phyloP scores from a whole-genome alignment of 2,329 filamentous ascomycete species.

The Venturia aucupariae region DNA sequence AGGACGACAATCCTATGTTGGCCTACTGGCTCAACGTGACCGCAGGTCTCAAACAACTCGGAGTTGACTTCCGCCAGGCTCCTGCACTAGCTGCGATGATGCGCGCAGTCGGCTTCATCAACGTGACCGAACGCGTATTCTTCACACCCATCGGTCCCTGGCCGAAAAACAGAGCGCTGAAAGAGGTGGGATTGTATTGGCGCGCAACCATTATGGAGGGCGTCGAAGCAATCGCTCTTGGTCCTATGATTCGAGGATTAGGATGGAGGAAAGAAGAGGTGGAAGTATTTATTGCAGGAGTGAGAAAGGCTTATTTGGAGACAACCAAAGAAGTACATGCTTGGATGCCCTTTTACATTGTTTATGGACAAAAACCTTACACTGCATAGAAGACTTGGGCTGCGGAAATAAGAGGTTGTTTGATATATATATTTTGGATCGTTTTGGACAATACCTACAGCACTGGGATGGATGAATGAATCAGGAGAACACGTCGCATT shows the following conservation, averaged over 20 bases:
- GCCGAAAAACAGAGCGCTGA: conserved; percentile 32
- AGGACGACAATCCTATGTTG: conserved; percentile 33
- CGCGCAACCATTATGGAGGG: conserved; percentile 19
- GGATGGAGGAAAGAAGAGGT: conserved; percentile 15
- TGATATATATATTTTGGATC: too few species aligned
- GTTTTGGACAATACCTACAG: background rate
- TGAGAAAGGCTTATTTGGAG: conserved; percentile 8
- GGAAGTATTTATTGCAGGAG: conserved; percentile 11
- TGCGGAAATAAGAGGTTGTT: background rate
- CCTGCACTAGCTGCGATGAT: background rate
- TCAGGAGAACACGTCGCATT: too few species aligned
- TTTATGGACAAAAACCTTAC: conserved; percentile 45
- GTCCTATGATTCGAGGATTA: conserved; percentile 18
- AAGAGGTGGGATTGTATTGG: conserved; percentile 19
- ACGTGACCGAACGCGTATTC: conserved; percentile 42
- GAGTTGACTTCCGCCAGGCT: conserved; percentile 29
- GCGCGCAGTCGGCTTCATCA: conserved; percentile 38
- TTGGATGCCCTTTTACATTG: conserved; percentile 49
- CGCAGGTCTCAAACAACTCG: conserved; percentile 35
- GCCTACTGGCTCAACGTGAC: conserved; percentile 41
- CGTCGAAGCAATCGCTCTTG: conserved; percentile 19
- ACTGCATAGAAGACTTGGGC: background rate
- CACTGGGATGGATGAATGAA: background rate
- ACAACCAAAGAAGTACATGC: conserved; percentile 29
- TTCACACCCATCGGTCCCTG: conserved; percentile 48